Evolutionary conservation across 1,284 basidiomycete genomes (phyloP), one percentile per base, ranked within the genome.

Genomic region (Malassezia arunalokei): DNA sequence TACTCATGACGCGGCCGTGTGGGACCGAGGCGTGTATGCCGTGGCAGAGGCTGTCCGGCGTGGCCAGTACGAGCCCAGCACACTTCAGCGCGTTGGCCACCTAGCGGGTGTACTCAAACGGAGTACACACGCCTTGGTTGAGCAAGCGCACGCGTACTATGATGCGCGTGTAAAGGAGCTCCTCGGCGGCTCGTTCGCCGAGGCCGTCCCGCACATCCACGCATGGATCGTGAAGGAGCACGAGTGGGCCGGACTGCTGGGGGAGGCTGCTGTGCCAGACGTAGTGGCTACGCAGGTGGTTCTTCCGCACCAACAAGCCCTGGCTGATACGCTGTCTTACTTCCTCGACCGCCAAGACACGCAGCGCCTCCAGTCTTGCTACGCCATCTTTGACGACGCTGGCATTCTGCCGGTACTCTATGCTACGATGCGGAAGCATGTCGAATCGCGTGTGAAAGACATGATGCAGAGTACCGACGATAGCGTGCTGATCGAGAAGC

Each of bases 341-440:
- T 15, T 35, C 33, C 3, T 35, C 3, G 33, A 35, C 20, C 20
- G 20, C 20, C 20, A 24, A 24, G 20, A 24, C 20, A 24, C 20
- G 20, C 2, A 24, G 20, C 20, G 20, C 20, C 2, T 24, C 20
- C 20, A 24, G 20, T 24, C 41, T 6, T 15, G 40, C 2, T 48
- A 48, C 28, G n/a, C 9, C 45, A 51, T 7, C 14, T n/a, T 41
- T 14, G 5, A 9, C 5, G 32, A 30, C 8, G 39, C 51, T 2
- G 17, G 28, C 30, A 24, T 35, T 12, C n/a, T 31, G 14, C 27
- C 30, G 12, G 12, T 33, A 14, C 38, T 54, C 29, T 44, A 37
- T 9, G 27, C 37, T 12, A 44, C 51, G 9, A n/a, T 47, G 6
- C 43, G 35, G 11, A n/a, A 40, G 24, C 38, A 54, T 24, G 46